Percentiles rank a stretch among this genome's conserved stretches.
These are phyloP conservation scores for Suillus luteus DNA, from an alignment of 768 basidiomycete species.

Conservation along the genomic window DNA sequence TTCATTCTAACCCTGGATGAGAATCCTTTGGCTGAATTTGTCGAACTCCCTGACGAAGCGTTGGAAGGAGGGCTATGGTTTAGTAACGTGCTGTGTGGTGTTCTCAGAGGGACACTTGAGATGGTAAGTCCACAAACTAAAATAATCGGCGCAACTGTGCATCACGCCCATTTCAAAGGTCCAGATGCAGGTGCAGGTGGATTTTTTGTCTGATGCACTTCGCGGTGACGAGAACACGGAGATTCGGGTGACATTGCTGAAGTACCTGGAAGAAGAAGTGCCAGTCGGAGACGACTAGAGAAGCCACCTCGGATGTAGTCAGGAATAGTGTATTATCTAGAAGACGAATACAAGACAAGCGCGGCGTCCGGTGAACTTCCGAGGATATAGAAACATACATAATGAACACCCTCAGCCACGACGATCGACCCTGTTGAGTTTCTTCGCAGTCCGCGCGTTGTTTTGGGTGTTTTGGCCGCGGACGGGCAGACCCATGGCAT, in stretches of 20 bases:
- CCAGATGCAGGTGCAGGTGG: slow-evolving; percentile 91
- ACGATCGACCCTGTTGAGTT: slow-evolving; percentile 85
- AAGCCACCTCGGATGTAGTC: slow-evolving; percentile 15
- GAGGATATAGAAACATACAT: slow-evolving; percentile 18
- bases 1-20: slow-evolving; percentile 92
- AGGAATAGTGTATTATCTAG: slow-evolving; percentile 7
- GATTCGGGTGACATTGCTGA: slow-evolving; percentile 85
- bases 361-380: not conserved
- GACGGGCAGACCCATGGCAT: slow-evolving; percentile 92
- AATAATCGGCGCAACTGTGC: not conserved
- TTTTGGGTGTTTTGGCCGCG: slow-evolving; percentile 91
- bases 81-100: slow-evolving; percentile 94
- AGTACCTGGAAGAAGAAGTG: slow-evolving; percentile 95
- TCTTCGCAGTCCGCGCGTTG: slow-evolving; percentile 89
- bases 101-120: slow-evolving; percentile 89
- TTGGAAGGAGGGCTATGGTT: slow-evolving; percentile 95
- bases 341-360: not conserved
- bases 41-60: slow-evolving; percentile 92
- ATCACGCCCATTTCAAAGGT: slow-evolving; percentile 52
- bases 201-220: slow-evolving; percentile 87
- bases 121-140: slow-evolving; percentile 66
- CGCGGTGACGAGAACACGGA: slow-evolving; percentile 95
- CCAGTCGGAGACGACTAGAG: slow-evolving; percentile 87
- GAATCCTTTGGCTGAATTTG: slow-evolving; percentile 96
- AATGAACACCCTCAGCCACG: slow-evolving; percentile 34